Base-by-base conservation (phyloP, 2,329 filamentous ascomycete species). In the Cercospora zeae-maydis region DNA sequence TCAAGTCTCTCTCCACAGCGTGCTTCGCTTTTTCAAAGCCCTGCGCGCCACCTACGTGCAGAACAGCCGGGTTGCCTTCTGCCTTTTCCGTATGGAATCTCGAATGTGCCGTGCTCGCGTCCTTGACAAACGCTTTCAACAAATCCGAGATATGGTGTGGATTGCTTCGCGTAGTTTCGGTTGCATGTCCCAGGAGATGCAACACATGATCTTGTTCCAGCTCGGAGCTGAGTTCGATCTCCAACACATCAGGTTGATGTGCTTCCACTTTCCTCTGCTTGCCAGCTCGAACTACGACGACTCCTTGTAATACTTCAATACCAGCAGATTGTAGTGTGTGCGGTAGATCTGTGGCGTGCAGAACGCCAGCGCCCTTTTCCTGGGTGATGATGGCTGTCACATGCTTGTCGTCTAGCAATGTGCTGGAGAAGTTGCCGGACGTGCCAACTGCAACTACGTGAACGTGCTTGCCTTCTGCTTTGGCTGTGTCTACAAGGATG, bases 151-250 rank as follows among this genome's bases (percentile, higher is more conserved):
- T 66, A 11, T 70, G 62, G 27, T 73, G 66, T 10, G 72, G 68
- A 9, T 72, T 73, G 34, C 60, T 61, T 31, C 71, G 69, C 34
- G 67, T 65, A n/a, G 68, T 62, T 16, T 72, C 71, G 3, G 69
- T 74, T 0, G 72, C 67, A 55, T 68, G 68, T 34, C 66, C 71
- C 1, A 76, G 63, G 14, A 76, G 59, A 39, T 72, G 69, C 16
- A 76, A 49, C 1, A 75, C 34, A 63, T 76, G 75, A 63, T 76
- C 71, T 14, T 70, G 62, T 54, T 74, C 73, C 14, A 76, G 62
- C 49, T 75, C 75, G 11, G 64, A 65, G 3, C 66, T 54, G 0
- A 68, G 60, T 27, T 71, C 67, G 1, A 75, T 66, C 30, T 75
- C 74, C 8, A 75, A 57, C 1, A 73, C 51, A 31, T 69, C 66